These are phyloP conservation scores for Citrus reticulata DNA, from an alignment of 345 rosid genomes.

Conservation along the genomic window DNA sequence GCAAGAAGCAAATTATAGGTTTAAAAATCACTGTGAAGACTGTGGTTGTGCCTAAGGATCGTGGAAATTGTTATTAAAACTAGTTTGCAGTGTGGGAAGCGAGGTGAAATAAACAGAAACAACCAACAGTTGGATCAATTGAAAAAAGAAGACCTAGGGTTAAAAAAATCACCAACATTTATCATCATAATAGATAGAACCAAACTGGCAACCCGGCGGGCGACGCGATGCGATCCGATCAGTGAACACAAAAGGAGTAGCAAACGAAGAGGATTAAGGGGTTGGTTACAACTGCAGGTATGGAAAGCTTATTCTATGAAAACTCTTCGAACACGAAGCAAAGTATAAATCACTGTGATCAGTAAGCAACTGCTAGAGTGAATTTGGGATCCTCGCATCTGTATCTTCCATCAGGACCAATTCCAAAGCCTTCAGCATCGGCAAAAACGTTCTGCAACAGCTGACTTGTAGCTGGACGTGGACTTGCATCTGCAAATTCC, in stretches of 20 bases:
- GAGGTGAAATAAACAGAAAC: background rate
- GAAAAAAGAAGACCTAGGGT: background rate
- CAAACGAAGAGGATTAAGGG: background rate
- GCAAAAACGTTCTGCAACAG: conserved; percentile 53
- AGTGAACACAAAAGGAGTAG: background rate
- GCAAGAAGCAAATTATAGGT: background rate
- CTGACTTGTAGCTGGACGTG: conserved; percentile 46
- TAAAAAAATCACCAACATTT: background rate
- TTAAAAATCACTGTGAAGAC: no score
- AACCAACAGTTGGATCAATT: background rate
- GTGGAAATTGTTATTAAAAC: background rate
- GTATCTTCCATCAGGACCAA: conserved; percentile 46
- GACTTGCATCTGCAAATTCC: conserved; percentile 54
- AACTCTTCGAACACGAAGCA: background rate
- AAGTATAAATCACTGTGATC: background rate
- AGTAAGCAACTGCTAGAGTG: conserved; percentile 23
- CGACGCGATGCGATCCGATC: background rate
- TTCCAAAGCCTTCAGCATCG: conserved; percentile 59
- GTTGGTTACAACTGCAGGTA: background rate
- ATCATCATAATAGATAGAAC: background rate
- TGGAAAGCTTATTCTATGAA: background rate
- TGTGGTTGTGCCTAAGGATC: background rate
- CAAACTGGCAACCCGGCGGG: no score
- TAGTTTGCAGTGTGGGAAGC: background rate
- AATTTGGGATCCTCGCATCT: conserved; percentile 61